phyloP scores from a whole-genome alignment of 768 basidiomycete species.

The Mycena venus region DNA sequence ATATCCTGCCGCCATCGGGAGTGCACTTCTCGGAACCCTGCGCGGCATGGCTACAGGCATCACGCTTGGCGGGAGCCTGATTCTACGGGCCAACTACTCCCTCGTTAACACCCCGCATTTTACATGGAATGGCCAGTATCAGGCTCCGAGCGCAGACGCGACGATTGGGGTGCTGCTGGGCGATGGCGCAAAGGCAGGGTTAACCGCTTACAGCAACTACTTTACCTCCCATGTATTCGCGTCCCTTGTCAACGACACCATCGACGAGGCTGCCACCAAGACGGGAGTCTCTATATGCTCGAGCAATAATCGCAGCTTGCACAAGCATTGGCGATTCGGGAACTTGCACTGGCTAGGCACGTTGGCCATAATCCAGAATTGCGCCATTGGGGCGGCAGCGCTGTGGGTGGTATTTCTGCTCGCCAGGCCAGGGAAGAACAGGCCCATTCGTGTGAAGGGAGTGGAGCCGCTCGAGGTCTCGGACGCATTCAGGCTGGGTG shows the following conservation, averaged over 20 bases:
- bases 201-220: background rate
- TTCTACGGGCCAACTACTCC: too few relatives aligned
- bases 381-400: background rate
- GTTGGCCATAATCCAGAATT: background rate
- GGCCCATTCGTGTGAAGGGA: slow-evolving; percentile 5
- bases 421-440: background rate
- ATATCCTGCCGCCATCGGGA: background rate
- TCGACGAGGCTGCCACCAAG: background rate
- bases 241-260: background rate
- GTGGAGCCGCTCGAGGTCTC: slow-evolving; percentile 7
- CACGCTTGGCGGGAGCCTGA: background rate
- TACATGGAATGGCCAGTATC: background rate
- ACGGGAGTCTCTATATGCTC: background rate
- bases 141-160: background rate
- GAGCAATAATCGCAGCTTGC: background rate
- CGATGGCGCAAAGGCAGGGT: background rate
- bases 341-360: slow-evolving; percentile 3
- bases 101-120: background rate
- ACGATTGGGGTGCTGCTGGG: background rate
- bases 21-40: background rate
- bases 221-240: background rate
- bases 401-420: background rate
- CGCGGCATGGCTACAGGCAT: background rate
- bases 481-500: slow-evolving; percentile 16
- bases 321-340: background rate